A percentile compares a stretch with the other conserved stretches of the same genome.
These are phyloP conservation scores for Dothideomycetes sp. DNA, from an alignment of 2,329 filamentous ascomycete species.

Conservation along the genomic window DNA sequence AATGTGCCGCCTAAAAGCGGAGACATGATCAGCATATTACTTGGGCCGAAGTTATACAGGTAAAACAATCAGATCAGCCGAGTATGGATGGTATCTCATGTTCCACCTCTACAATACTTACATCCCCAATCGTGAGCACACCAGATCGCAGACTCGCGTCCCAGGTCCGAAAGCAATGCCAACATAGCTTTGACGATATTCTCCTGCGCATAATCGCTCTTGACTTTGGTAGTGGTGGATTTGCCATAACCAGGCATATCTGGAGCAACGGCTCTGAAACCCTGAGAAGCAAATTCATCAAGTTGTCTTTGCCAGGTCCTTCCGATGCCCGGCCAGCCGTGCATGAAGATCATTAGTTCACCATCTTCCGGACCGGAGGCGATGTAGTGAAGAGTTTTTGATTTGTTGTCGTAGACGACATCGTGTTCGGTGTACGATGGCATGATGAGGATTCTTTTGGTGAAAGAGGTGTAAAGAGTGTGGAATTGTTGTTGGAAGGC, in stretches of 20 bases:
- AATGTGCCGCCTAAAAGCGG: no score
- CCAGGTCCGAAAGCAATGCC: constrained; percentile 32
- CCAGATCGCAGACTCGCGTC: constrained; percentile 37
- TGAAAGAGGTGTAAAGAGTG: neutral
- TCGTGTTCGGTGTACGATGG: constrained; percentile 17
- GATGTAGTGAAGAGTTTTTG: constrained; percentile 22
- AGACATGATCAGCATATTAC: no score
- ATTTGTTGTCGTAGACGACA: constrained; percentile 17
- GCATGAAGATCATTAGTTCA: constrained; percentile 23
- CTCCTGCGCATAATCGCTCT: constrained; percentile 26
- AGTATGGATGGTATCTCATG: no score
- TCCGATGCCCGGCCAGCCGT: constrained; percentile 29
- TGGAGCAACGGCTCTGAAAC: constrained; percentile 23
- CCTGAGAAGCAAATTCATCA: constrained; percentile 22
- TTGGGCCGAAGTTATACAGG: no score
- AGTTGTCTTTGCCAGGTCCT: constrained; percentile 30
- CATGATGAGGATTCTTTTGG: constrained; percentile 11
- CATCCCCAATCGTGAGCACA: constrained; percentile 39
- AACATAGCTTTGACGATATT: constrained; percentile 24
- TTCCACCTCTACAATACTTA: no score
- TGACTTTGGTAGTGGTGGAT: constrained; percentile 23
- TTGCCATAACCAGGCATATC: constrained; percentile 31
- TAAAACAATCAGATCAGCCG: no score
- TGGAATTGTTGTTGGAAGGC: no score
- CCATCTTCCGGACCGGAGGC: constrained; percentile 21